These are phyloP conservation scores for Pseudozyma flocculosa DNA, from an alignment of 1,284 basidiomycete genomes.

Conservation along the genomic window DNA sequence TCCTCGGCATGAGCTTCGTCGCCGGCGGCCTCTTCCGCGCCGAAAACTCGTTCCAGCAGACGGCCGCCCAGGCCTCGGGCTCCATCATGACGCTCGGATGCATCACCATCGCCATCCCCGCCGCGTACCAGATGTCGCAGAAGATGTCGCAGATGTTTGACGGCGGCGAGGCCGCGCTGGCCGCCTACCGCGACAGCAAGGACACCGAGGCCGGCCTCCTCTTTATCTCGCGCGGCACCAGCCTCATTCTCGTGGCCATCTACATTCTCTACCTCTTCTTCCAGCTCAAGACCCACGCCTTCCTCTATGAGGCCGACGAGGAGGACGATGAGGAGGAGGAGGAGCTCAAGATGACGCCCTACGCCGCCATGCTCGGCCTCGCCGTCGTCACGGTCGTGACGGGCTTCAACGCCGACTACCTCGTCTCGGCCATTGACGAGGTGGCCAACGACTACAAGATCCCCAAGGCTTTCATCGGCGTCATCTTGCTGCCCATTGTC, in stretches of 20 bases:
- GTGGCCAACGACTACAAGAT: slow-evolving; percentile 53
- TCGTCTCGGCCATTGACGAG: slow-evolving; percentile 56
- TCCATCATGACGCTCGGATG: slow-evolving; percentile 80
- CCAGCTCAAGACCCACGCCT: slow-evolving; percentile 55
- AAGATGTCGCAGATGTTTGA: slow-evolving; percentile 51
- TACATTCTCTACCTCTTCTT: slow-evolving; percentile 71
- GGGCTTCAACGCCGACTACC: slow-evolving; percentile 58
- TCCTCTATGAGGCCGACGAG: slow-evolving; percentile 48
- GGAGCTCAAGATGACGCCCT: slow-evolving; percentile 51
- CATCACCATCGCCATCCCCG: slow-evolving; percentile 88
- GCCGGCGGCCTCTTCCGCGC: slow-evolving; percentile 54
- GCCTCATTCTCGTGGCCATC: slow-evolving; percentile 69
- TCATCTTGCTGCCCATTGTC: slow-evolving; percentile 77
- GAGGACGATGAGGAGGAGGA: slow-evolving; percentile 42
- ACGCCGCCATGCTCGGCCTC: slow-evolving; percentile 50
- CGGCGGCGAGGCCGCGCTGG: slow-evolving; percentile 34
- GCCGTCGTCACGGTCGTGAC: slow-evolving; percentile 50
- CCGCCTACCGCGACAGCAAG: slow-evolving; percentile 13
- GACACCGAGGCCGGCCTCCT: slow-evolving; percentile 36
- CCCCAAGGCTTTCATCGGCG: slow-evolving; percentile 56
- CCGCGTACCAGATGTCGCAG: slow-evolving; percentile 68
- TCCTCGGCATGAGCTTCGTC: slow-evolving; percentile 53
- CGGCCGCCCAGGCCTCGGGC: slow-evolving; percentile 53
- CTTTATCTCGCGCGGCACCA: slow-evolving; percentile 55
- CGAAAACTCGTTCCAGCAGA: slow-evolving; percentile 55